Evolutionary conservation across 805 yeast species (phyloP), one percentile per base, ranked within the genome.

Genomic region (Wilhelminamyces savonicus): DNA sequence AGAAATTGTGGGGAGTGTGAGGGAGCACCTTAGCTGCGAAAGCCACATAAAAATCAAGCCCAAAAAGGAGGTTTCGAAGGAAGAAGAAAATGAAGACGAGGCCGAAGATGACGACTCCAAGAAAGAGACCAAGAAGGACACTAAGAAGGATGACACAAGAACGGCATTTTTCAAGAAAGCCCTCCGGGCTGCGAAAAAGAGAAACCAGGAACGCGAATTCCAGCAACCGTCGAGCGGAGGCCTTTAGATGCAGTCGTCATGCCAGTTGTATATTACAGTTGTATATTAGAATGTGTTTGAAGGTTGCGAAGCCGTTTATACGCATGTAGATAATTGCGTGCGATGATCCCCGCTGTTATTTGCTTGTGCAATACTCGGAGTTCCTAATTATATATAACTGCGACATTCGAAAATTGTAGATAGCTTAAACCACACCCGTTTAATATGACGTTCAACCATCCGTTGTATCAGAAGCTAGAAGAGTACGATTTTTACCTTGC

Each of bases 401-500:
- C n/a, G n/a, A n/a, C n/a, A n/a, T n/a, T n/a, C n/a, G n/a, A n/a
- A n/a, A n/a, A n/a, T n/a, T n/a, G n/a, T n/a, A n/a, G n/a, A n/a
- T n/a, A n/a, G n/a, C n/a, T n/a, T n/a, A n/a, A n/a, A n/a, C n/a
- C n/a, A n/a, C n/a, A n/a, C n/a, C n/a, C n/a, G n/a, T n/a, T n/a
- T n/a, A n/a, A n/a, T n/a, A n/a, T n/a, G n/a, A 17, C 10, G 19
- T 12, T 26, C 26, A 16, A 26, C 11, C 32, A 31, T n/a, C 29
- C 32, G 7, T n/a, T 64, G 4, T 56, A 50, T 35, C 37, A 46
- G 1, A 44, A 41, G 24, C 25, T 57, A 7, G 9, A 30, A 4
- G 26, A 33, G 23, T 39, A 35, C 37, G 46, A 52, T 4, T 59
- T 88, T 16, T 60, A 85, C 4, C 65, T 90, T 5, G 96, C 95